Conservation (phyloP, 1,139 yeast species). For the Suhomyces bribrorum region DNA sequence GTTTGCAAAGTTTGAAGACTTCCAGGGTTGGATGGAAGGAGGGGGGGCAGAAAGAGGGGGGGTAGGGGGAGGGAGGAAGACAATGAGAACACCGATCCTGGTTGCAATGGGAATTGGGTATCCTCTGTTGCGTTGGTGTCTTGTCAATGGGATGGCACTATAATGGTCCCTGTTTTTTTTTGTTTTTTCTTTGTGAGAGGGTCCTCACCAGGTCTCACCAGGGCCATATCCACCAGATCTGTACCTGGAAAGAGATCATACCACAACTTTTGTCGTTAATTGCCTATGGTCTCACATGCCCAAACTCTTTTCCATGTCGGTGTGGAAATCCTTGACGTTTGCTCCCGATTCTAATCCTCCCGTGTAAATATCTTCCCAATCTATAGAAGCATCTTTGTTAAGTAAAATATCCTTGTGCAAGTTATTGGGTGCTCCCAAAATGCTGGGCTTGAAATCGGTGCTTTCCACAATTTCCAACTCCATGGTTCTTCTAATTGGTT, state of each 20-base stretch:
- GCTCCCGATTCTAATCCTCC: constrained; percentile 48
- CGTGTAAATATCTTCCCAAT: constrained; percentile 92
- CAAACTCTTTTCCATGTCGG: constrained; percentile 65
- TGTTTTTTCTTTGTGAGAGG: too few relatives aligned
- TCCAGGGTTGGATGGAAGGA: neutral
- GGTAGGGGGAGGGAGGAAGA: too few relatives aligned
- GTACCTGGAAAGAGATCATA: too few relatives aligned
- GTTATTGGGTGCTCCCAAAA: constrained; percentile 54
- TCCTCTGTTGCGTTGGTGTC: too few relatives aligned
- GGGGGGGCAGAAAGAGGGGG: neutral
- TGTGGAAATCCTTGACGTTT: constrained; percentile 56
- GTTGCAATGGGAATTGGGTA: too few relatives aligned
- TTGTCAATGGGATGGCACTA: too few relatives aligned
- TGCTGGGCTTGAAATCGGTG: constrained; percentile 71
- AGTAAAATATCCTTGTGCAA: constrained; percentile 76
- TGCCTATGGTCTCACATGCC: constrained; percentile 39
- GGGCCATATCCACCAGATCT: too few relatives aligned
- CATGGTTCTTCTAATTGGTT: constrained; percentile 87
- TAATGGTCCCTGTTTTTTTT: too few relatives aligned
- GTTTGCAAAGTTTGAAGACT: too few relatives aligned
- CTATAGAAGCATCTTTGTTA: constrained; percentile 73
- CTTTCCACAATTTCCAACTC: constrained; percentile 74
- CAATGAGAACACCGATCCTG: too few relatives aligned
- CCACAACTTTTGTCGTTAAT: neutral
- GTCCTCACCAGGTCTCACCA: too few relatives aligned